Evolutionary conservation across 2,329 filamentous ascomycete genomes (phyloP), one percentile per base, ranked within the genome.

Genomic region (Fusarium sp.): DNA sequence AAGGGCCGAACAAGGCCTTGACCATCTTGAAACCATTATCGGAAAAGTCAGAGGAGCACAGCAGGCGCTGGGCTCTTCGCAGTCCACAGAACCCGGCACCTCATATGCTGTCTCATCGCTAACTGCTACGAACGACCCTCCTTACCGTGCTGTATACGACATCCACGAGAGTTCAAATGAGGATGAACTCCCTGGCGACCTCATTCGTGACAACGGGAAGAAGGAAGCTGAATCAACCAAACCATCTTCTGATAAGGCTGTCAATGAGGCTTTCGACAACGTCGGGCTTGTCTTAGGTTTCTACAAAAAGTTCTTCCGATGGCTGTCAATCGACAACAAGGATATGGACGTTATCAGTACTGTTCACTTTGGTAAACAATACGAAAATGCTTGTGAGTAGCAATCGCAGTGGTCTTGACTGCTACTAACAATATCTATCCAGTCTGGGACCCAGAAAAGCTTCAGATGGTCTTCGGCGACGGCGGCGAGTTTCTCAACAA

Each of bases 391-490:
- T 41, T 88, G 83, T 85, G 66, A 79, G 83, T 35, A 24, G 22
- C 17, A 35, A 51, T 35, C 12, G 17, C 48, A 24, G n/a, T 11
- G 31, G 13, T 11, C 17, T 51, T 35, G 48, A 35, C 15, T 9
- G 58, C 18, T 20, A 24, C 62, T 66, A 14, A 67, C 38, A 8
- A 14, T 7, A n/a, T 5, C 4, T 51, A 84, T 8, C 7, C 47
- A 85, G 84, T 87, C 76, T 89, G 87, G 87, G 85, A 88, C 64
- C 82, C 85, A 5, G 80, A 83, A 67, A 81, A 80, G 52, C 77
- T 82, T 41, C 86, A 89, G 74, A 88, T 90, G 85, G 86, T 89
- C 9, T 90, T 88, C 72, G 88, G 88, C 7, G 88, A 90, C 59
- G 88, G 88, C 12, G 84, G 86, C 67, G 82, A 84, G 41, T 87